Base-by-base conservation (phyloP, 176 grass and related monocot genomes). In the Zizania latifolia region DNA sequence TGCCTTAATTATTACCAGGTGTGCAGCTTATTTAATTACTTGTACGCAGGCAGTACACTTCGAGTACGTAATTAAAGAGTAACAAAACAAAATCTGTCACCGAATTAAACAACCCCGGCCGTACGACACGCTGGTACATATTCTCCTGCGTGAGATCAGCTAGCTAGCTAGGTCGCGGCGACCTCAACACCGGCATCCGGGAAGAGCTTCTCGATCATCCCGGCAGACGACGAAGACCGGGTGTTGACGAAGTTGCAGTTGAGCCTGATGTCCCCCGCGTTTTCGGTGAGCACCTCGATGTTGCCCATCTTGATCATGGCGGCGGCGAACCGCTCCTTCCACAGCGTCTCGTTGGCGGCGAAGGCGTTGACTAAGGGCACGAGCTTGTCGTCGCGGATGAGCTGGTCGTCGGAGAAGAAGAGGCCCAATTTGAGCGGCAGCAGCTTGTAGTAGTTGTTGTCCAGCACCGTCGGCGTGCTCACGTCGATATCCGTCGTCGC, bases 391-490 rank as follows among this genome's bases (percentile, higher is more conserved):
- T 85, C 28, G 31, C 81, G 77, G 58, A 85, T 16, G 77, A 89
- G 81, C 71, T 84, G 77, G 76, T 89, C 81, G 81, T 84, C 86
- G 29, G 82, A 85, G 77, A 85, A 84, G 71, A 80, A 77, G 1
- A 89, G 81, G 9, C 86, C 86, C 38, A 89, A 76, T 71, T 80
- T 53, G 1, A 89, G 82, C 71, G 65, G 86, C 65, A 89, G 65
- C 71, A 84, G 71, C 77, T 80, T 89, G 77, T 85, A 89, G 82
- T 89, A 93, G 67, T 68, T 85, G 91, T 93, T 93, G 76, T 93
- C 91, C 10, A 93, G 84, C 30, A 78, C 72, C 0, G 64, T 5
- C 13, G 91, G 91, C 62, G 87, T 93, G 67, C 78, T 88, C 7
- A 93, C 1, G 72, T 90, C 87, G 46, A 93, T 79, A 38, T 40